Conservation (phyloP, 2,329 filamentous ascomycete genomes). For the Fusarium siculi region DNA sequence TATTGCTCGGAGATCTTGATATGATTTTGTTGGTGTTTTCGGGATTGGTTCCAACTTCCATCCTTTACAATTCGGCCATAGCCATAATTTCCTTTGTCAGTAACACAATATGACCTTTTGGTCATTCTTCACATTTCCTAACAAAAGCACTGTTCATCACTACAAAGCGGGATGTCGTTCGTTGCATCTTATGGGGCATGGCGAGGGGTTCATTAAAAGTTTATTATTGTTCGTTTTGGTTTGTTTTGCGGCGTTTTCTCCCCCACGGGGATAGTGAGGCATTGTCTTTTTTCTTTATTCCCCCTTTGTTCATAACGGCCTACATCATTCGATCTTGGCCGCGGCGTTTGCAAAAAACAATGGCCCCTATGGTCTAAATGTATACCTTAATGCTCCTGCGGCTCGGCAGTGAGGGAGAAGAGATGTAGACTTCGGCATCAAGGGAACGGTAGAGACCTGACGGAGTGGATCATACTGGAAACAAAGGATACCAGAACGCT, state of each 20-base stretch:
- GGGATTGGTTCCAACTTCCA: background rate
- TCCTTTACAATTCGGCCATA: background rate
- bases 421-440: constrained; percentile 23
- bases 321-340: constrained; percentile 24
- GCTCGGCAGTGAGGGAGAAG: constrained; percentile 36
- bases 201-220: constrained; percentile 47
- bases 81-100: constrained; percentile 39
- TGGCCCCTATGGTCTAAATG: constrained; percentile 36
- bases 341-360: constrained; percentile 41
- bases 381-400: constrained; percentile 45
- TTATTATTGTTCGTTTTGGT: constrained; percentile 29
- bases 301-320: constrained; percentile 33
- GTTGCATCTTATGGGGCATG: constrained; percentile 49
- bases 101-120: constrained; percentile 2
- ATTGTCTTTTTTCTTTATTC: constrained; percentile 33
- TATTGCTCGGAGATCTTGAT: constrained; percentile 48
- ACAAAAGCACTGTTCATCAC: constrained; percentile 32
- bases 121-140: constrained; percentile 25
- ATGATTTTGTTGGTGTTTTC: background rate
- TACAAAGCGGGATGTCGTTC: constrained; percentile 33
- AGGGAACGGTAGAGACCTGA: constrained; percentile 25
- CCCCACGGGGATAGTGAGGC: constrained; percentile 34
- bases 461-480: constrained; percentile 11
- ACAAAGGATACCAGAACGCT: constrained; percentile 19
- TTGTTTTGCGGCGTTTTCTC: constrained; percentile 42